Conservation (phyloP, 2,329 filamentous ascomycete species). For the Ophiostoma novo-ulmi region DNA sequence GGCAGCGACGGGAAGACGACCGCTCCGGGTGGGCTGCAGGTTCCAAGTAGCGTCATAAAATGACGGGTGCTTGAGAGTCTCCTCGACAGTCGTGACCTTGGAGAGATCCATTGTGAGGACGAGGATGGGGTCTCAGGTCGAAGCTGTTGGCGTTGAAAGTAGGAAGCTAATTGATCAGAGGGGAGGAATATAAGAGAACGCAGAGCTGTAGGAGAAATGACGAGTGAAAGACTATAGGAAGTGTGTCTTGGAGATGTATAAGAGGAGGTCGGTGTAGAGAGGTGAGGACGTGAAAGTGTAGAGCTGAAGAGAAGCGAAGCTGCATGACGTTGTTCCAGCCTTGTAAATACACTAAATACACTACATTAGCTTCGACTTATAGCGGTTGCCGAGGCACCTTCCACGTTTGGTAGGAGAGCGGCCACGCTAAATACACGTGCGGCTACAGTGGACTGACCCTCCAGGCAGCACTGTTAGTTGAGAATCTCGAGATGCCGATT, state of each 20-base stretch:
- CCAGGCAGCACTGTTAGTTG: not conserved
- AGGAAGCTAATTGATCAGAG: not conserved
- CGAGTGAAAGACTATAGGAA: not conserved
- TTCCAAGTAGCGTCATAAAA: conserved; percentile 63
- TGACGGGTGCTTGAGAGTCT: conserved; percentile 60
- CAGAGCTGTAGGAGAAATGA: not conserved
- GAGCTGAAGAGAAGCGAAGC: not conserved
- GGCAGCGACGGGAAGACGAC: conserved; percentile 59
- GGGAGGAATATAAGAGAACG: not conserved
- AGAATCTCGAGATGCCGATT: not conserved
- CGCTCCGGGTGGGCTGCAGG: conserved; percentile 60
- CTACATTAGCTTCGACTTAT: not conserved
- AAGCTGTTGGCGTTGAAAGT: not conserved
- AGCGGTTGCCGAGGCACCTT: conserved; percentile 13
- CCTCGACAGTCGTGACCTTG: conserved; percentile 42
- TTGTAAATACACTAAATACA: not conserved
- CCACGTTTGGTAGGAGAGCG: not conserved
- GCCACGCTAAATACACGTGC: not conserved
- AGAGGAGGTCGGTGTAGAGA: not conserved
- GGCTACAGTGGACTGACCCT: not conserved
- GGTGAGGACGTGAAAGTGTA: not conserved
- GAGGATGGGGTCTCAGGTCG: too few relatives aligned
- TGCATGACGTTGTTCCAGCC: not conserved
- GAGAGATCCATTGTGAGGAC: conserved; percentile 5
- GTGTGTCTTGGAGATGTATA: not conserved